These are phyloP conservation scores for Immersiella caudata DNA, from an alignment of 495 filamentous ascomycete species.

Conservation along the genomic window DNA sequence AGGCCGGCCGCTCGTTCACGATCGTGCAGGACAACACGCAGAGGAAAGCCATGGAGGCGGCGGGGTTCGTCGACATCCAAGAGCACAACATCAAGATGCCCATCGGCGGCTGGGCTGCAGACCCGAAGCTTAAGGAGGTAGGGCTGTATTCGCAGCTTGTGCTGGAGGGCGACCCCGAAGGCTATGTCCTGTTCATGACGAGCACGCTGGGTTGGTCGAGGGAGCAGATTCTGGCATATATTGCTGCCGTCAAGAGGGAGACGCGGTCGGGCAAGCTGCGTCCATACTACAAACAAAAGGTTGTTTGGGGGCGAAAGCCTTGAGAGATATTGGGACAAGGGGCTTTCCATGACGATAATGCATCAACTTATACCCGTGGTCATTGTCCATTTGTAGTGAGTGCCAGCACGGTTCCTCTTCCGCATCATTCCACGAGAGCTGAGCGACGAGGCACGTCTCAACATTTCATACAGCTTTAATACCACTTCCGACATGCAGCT, in stretches of 20 bases:
- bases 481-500: too few species aligned
- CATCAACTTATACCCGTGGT: too few species aligned
- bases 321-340: too few species aligned
- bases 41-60: constrained; percentile 45
- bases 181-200: constrained; percentile 12
- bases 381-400: too few species aligned
- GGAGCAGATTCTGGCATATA: constrained; percentile 9
- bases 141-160: constrained; percentile 3
- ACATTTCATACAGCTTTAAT: too few species aligned
- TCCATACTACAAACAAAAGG: constrained; percentile 14
- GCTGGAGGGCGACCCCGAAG: constrained; percentile 13
- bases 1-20: constrained; percentile 20
- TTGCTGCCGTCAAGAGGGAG: constrained; percentile 10
- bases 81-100: constrained; percentile 24
- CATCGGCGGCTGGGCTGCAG: constrained; percentile 5
- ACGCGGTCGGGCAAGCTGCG: constrained; percentile 6
- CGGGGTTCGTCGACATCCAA: constrained; percentile 49
- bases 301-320: constrained; percentile 16
- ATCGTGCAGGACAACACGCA: constrained; percentile 34
- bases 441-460: too few species aligned
- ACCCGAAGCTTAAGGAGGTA: background rate
- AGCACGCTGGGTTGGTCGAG: constrained; percentile 12
- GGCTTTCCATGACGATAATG: too few species aligned
- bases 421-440: too few species aligned
- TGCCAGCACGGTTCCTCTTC: too few species aligned